Percentiles rank a stretch among this genome's conserved stretches.
Evolutionary conservation across 345 rosid species (phyloP).

Genomic region (Streptanthus diversifolius): DNA sequence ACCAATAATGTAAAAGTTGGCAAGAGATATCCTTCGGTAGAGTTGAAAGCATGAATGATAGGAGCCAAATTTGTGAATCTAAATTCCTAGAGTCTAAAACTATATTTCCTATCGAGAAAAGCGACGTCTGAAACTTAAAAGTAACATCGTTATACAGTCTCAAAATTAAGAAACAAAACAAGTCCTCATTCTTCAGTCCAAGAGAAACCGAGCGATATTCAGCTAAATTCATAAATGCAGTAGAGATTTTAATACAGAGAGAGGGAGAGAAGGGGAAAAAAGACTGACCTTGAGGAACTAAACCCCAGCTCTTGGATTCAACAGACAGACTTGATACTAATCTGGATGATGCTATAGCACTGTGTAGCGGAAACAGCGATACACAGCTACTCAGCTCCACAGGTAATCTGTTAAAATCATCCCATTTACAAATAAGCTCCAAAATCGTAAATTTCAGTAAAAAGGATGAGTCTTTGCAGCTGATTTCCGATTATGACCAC

Average conservation of each 20-base stretch:
- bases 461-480: background rate
- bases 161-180: background rate
- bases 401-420: constrained; percentile 45
- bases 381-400: constrained; percentile 49
- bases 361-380: constrained; percentile 63
- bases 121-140: too few relatives aligned
- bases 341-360: constrained; percentile 63
- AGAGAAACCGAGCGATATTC: background rate
- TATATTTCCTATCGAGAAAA: background rate
- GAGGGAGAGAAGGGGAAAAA: background rate
- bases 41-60: background rate
- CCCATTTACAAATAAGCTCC: background rate
- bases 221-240: background rate
- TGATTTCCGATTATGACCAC: background rate
- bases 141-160: background rate
- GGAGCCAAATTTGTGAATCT: background rate
- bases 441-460: background rate
- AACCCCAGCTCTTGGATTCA: background rate
- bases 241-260: background rate
- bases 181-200: background rate
- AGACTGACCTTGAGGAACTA: constrained; percentile 71
- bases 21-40: background rate
- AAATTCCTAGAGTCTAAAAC: background rate
- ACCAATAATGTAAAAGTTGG: background rate
- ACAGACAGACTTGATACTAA: constrained; percentile 56